A percentile compares a stretch with the other conserved stretches of the same genome.
Evolutionary conservation across 2,329 filamentous ascomycete genomes (phyloP).

Genomic region (Alternaria gaisen): DNA sequence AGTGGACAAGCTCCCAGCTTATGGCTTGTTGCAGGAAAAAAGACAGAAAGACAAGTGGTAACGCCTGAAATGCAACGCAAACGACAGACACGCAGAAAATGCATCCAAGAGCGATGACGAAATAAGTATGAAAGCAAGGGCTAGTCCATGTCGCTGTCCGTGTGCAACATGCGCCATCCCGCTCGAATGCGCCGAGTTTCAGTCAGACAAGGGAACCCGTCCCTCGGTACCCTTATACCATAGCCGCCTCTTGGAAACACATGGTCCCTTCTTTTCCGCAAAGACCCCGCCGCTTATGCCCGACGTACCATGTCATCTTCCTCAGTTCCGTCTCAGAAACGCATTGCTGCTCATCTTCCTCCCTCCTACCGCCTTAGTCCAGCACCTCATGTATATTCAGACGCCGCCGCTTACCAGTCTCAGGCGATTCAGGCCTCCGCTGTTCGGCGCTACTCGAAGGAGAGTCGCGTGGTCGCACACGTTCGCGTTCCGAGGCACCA

Average conservation of each 20-base stretch:
- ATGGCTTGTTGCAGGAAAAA: constrained; percentile 1
- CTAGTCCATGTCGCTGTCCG: not conserved
- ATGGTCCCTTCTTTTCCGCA: constrained; percentile 2
- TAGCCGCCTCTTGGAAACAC: constrained; percentile 3
- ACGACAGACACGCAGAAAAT: constrained; percentile 1
- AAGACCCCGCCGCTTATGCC: not conserved
- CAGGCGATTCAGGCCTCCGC: constrained; percentile 42
- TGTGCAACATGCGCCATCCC: constrained; percentile 12
- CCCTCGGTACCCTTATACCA: constrained; percentile 8
- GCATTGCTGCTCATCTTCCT: constrained; percentile 8
- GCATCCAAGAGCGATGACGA: not conserved
- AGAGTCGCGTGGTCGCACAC: constrained; percentile 41
- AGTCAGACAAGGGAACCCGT: constrained; percentile 17
- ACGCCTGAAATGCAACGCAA: constrained; percentile 11
- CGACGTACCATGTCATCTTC: not conserved
- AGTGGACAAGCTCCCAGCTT: not conserved
- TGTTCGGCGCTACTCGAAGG: constrained; percentile 34
- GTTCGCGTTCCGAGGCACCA: constrained; percentile 28
- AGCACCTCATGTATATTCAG: constrained; percentile 51
- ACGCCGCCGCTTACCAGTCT: constrained; percentile 45
- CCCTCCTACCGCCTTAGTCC: constrained; percentile 29
- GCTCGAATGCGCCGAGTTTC: constrained; percentile 7
- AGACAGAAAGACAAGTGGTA: constrained; percentile 8
- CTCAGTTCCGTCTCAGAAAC: not conserved
- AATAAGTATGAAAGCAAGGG: not conserved